Conservation (phyloP, 1,284 basidiomycete species). For the Anthracocystis panici-leucophaei region DNA sequence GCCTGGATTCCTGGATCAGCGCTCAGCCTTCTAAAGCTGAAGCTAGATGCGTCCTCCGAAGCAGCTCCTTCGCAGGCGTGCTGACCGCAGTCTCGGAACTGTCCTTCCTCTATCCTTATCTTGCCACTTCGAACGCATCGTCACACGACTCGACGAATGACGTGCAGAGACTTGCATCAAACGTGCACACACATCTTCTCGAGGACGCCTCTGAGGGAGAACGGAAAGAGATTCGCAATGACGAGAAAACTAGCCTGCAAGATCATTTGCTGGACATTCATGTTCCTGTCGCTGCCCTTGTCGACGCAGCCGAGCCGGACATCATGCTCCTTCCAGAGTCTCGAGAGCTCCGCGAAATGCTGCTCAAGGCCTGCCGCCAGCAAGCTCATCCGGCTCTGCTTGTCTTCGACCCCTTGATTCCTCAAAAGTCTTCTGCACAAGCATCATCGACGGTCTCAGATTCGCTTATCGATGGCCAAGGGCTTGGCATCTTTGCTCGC, state of each 20-base stretch:
- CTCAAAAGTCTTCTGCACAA: neutral
- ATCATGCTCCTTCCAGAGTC: conserved; percentile 23
- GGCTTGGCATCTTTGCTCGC: conserved; percentile 78
- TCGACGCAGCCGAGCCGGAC: conserved; percentile 7
- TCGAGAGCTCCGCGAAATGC: conserved; percentile 33
- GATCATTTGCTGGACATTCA: conserved; percentile 45
- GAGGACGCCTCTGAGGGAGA: conserved; percentile 9
- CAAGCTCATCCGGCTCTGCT: conserved; percentile 28
- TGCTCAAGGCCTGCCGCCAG: conserved; percentile 25
- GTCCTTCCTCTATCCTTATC: neutral
- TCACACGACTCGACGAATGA: neutral
- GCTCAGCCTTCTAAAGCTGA: conserved; percentile 10
- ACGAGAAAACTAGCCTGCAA: conserved; percentile 15
- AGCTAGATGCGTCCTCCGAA: conserved; percentile 11
- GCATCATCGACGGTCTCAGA: neutral
- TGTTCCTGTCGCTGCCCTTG: conserved; percentile 24
- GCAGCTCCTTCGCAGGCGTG: conserved; percentile 26
- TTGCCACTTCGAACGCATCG: neutral
- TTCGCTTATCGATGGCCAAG: conserved; percentile 71
- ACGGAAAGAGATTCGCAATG: conserved; percentile 10
- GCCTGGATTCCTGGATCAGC: conserved; percentile 29
- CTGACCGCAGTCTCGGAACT: conserved; percentile 36
- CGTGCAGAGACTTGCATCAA: neutral
- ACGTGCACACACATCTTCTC: conserved; percentile 1
- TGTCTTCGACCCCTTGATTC: conserved; percentile 40